phyloP scores from a whole-genome alignment of 2,329 filamentous ascomycete species.

The Celoporthe dispersa region DNA sequence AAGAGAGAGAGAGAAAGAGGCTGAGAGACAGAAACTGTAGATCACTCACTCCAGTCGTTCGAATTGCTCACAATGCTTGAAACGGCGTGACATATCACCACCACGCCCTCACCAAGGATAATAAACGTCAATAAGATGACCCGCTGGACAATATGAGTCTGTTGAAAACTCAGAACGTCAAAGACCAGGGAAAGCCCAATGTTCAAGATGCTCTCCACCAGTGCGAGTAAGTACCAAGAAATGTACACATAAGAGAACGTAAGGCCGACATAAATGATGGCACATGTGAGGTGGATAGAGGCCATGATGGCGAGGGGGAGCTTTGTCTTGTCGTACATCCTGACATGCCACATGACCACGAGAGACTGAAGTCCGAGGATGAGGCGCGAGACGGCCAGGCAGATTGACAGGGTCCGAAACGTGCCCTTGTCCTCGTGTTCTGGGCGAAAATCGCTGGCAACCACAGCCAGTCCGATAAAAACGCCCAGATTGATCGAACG shows the following conservation, averaged over 20 bases:
- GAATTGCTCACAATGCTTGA: conserved; percentile 52
- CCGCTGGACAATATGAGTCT: conserved; percentile 66
- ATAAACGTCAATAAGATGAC: conserved; percentile 68
- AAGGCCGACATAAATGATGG: conserved; percentile 45
- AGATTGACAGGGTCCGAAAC: conserved; percentile 49
- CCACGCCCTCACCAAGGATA: conserved; percentile 67
- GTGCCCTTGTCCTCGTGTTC: conserved; percentile 42
- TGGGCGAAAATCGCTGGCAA: conserved; percentile 54
- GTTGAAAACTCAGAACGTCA: conserved; percentile 62
- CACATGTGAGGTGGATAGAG: conserved; percentile 41
- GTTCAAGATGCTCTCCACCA: conserved; percentile 55
- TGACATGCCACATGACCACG: conserved; percentile 49
- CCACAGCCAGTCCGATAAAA: conserved; percentile 68
- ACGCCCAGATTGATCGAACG: conserved; percentile 65
- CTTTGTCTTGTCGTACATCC: conserved; percentile 8
- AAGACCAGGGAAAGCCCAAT: conserved; percentile 59
- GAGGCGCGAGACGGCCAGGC: conserved; percentile 56
- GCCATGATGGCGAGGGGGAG: conserved; percentile 27
- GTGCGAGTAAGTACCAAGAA: conserved; percentile 59
- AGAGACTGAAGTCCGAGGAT: conserved; percentile 58
- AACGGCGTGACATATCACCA: conserved; percentile 58
- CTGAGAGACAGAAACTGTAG: too few relatives aligned
- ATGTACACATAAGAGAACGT: conserved; percentile 48
- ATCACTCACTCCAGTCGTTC: conserved; percentile 42
- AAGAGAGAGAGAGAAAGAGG: too few relatives aligned